Evolutionary conservation across 139 green algal genomes (phyloP), one percentile per base, ranked within the genome.

Genomic region (Picochlorum sp.): DNA sequence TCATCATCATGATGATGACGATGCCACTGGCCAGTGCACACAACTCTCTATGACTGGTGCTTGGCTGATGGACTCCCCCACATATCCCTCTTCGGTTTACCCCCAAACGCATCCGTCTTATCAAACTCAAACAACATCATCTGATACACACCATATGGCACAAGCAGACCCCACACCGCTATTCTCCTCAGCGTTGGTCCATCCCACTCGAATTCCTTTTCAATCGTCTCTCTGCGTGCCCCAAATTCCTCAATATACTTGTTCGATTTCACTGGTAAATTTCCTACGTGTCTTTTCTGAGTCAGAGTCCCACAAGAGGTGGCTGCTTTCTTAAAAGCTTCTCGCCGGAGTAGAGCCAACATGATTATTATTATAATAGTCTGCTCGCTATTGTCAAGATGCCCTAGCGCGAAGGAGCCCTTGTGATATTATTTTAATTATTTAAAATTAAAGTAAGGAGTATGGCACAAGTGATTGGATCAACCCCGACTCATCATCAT

Each of bases 191-290:
- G 57, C 9, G 64, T 72, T 26, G 51, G 61, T 20, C 55, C 41
- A 60, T 75, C 67, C 57, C 67, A 82, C 30, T 38, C 57, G 45
- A 73, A 83, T 26, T 72, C 75, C 2, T 68, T 45, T 65, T 84
- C 77, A 6, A 84, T 51, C 30, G 77, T 72, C 67, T 84, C 77
- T 16, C 77, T 55, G n/a, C 49, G 52, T 13, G 61, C 61, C n/a
- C 57, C 75, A 70, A 70, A 78, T 7, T 74, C 71, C 51, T 84
- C 77, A 9, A 84, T 49, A 28, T 63, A 80, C 41, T 83, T 83
- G 67, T 84, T 83, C 9, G 75, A 54, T 59, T 83, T 83, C 41
- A 73, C 71, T 7, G 77, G 77, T 50, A 84, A 47, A 44, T 84
- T 66, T 28, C 77, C 77, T n/a, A 60, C 64, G 49, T 65, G 28